Evolutionary conservation across 768 basidiomycete species (phyloP).

Genomic region (Amanita brunnescens): DNA sequence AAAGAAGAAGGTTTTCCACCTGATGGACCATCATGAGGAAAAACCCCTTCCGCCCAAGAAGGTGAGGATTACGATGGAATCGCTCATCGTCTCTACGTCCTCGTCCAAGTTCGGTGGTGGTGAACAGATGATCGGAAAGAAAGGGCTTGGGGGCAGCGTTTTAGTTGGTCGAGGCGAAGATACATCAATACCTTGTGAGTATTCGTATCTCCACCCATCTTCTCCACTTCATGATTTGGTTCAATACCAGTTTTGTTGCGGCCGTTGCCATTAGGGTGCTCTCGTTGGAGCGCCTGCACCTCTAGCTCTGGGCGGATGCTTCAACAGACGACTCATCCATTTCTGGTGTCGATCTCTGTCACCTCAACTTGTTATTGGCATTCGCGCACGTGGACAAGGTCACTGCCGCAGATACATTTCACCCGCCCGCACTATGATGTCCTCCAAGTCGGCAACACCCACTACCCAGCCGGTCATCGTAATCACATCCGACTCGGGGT

Average conservation of each 20-base stretch:
- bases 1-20: constrained; percentile 43
- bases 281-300: constrained; percentile 64
- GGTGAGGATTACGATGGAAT: constrained; percentile 46
- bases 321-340: constrained; percentile 65
- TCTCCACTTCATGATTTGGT: constrained; percentile 19
- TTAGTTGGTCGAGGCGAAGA: constrained; percentile 65
- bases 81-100: constrained; percentile 62
- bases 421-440: constrained; percentile 31
- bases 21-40: constrained; percentile 16
- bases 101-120: constrained; percentile 53
- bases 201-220: background rate
- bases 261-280: constrained; percentile 38
- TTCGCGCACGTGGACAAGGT: constrained; percentile 52
- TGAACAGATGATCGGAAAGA: constrained; percentile 49
- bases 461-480: constrained; percentile 39
- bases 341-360: constrained; percentile 63
- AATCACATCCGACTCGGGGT: constrained; percentile 40
- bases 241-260: constrained; percentile 53
- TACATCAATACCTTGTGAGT: constrained; percentile 41
- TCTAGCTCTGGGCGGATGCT: constrained; percentile 57
- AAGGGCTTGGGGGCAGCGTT: constrained; percentile 50
- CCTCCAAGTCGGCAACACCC: constrained; percentile 22
- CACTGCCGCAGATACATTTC: constrained; percentile 65
- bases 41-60: constrained; percentile 34
- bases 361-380: constrained; percentile 47